phyloP scores from a whole-genome alignment of 257 asterid species.

The Nicotiana tomentosiformis region DNA sequence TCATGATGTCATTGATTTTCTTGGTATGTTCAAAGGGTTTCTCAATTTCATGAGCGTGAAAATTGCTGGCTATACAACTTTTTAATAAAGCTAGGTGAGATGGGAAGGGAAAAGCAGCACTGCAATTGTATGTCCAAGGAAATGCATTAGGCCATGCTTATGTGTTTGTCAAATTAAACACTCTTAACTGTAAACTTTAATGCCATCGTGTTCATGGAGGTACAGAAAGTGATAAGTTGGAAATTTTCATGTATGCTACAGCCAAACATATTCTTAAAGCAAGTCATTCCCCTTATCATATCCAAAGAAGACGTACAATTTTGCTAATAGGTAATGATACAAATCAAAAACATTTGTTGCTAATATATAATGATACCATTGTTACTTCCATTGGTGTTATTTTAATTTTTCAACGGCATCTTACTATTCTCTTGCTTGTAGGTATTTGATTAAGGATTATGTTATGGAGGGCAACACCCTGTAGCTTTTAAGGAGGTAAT shows the following conservation, averaged over 20 bases:
- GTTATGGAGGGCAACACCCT: constrained; percentile 34
- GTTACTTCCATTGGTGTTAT: constrained; percentile 1
- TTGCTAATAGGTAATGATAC: neutral
- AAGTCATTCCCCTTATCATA: neutral
- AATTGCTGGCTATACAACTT: neutral
- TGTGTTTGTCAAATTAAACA: neutral
- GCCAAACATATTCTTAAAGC: neutral
- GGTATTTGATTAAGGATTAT: constrained; percentile 29
- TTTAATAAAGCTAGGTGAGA: neutral
- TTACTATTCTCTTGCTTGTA: constrained; percentile 10
- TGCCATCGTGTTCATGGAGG: neutral
- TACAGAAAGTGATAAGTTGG: neutral
- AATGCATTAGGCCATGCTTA: neutral
- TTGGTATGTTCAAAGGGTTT: neutral
- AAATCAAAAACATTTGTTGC: neutral
- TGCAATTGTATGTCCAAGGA: neutral
- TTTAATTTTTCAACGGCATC: neutral
- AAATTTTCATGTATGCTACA: neutral
- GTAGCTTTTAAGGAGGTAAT: constrained; percentile 46
- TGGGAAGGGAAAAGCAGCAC: neutral
- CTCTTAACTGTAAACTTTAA: neutral
- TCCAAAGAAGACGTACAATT: neutral
- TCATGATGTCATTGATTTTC: neutral
- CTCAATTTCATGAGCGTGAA: neutral
- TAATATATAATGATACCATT: neutral